Evolutionary conservation across 768 basidiomycete genomes (phyloP).

Genomic region (Holtermannia corniformis): DNA sequence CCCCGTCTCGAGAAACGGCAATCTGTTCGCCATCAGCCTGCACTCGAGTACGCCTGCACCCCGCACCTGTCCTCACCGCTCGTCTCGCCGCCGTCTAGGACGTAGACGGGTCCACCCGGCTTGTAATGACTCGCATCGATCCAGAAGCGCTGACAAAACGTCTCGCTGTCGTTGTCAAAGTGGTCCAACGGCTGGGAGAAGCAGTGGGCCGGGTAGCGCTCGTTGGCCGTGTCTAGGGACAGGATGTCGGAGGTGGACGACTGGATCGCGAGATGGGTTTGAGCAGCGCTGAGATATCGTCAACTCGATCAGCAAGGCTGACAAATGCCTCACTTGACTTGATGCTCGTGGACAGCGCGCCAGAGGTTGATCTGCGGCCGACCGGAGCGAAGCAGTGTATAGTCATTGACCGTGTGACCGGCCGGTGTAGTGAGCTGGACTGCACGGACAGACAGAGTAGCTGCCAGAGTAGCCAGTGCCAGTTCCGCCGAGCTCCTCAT

Average conservation of each 20-base stretch:
- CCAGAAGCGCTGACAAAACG: slow-evolving; percentile 88
- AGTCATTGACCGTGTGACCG: not conserved
- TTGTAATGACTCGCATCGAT: slow-evolving; percentile 72
- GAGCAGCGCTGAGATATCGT: not conserved
- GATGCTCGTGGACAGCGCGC: slow-evolving; percentile 14
- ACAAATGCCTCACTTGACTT: slow-evolving; percentile 4
- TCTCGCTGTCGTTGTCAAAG: slow-evolving; percentile 52
- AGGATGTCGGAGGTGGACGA: not conserved
- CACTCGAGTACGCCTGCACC: not conserved
- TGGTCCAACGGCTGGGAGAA: slow-evolving; percentile 85
- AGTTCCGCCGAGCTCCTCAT: too few species aligned
- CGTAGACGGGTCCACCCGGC: slow-evolving; percentile 68
- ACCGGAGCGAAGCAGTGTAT: slow-evolving; percentile 19
- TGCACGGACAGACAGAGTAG: not conserved
- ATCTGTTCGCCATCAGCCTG: slow-evolving; percentile 18
- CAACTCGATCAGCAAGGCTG: not conserved
- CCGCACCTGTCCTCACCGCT: slow-evolving; percentile 57
- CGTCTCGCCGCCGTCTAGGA: slow-evolving; percentile 90
- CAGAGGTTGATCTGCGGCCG: slow-evolving; percentile 30
- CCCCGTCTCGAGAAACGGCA: slow-evolving; percentile 60
- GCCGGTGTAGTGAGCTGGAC: not conserved
- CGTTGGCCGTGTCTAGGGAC: not conserved
- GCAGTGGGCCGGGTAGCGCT: slow-evolving; percentile 43
- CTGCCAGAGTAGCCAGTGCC: too few species aligned
- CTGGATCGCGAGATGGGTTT: not conserved